A percentile compares a stretch with the other conserved stretches of the same genome.
Evolutionary conservation across 2,329 filamentous ascomycete species (phyloP).

Genomic region (Falciphora oryzae): DNA sequence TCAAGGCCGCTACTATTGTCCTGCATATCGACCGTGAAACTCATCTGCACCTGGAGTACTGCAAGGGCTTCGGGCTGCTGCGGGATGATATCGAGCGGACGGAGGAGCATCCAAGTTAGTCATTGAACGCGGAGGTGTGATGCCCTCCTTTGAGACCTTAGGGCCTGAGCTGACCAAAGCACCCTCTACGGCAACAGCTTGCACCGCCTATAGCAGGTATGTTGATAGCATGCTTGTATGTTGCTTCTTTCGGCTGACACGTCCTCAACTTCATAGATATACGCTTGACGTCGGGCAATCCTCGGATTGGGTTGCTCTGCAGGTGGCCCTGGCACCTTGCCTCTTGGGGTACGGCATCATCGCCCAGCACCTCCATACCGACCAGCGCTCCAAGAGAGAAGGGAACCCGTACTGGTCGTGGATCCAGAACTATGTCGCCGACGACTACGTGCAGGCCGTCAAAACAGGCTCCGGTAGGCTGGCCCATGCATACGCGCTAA

Average conservation of each 20-base stretch:
- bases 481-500: neutral
- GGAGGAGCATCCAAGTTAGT: constrained; percentile 66
- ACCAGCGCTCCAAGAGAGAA: constrained; percentile 53
- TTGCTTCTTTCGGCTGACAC: constrained; percentile 9
- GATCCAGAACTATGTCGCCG: constrained; percentile 83
- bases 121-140: neutral
- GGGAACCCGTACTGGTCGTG: constrained; percentile 80
- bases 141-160: too few relatives aligned
- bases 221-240: neutral
- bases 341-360: constrained; percentile 84
- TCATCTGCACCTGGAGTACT: constrained; percentile 75
- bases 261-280: constrained; percentile 44
- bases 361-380: constrained; percentile 62
- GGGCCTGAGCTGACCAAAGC: neutral
- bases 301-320: constrained; percentile 81
- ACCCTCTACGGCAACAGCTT: constrained; percentile 24
- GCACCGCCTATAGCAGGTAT: constrained; percentile 33
- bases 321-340: constrained; percentile 80
- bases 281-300: constrained; percentile 84
- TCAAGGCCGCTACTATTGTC: constrained; percentile 51
- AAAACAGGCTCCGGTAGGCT: constrained; percentile 59
- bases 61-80: constrained; percentile 71
- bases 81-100: constrained; percentile 65
- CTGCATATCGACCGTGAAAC: constrained; percentile 75
- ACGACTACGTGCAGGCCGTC: constrained; percentile 72